A percentile compares a stretch with the other conserved stretches of the same genome.
phyloP scores from a whole-genome alignment of 176 grass and related monocot genomes.

The Juncus effusus region DNA sequence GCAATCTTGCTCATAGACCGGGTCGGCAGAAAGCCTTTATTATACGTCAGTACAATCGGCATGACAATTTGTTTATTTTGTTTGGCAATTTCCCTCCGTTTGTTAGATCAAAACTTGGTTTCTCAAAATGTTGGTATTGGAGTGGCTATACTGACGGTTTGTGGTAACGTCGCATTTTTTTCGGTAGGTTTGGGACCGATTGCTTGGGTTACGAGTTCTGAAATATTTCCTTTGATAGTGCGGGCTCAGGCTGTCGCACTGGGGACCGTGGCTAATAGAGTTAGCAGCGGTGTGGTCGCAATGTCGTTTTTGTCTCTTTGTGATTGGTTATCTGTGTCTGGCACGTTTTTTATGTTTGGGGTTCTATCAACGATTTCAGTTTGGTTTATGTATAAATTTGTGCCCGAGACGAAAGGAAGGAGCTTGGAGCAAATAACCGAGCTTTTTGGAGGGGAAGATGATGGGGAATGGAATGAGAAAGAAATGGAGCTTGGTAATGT shows the following conservation, averaged over 20 bases:
- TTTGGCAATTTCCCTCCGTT: constrained; percentile 32
- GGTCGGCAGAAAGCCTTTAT: constrained; percentile 48
- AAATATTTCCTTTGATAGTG: constrained; percentile 53
- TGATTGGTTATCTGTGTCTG: constrained; percentile 32
- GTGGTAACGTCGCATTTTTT: constrained; percentile 66
- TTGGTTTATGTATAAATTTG: constrained; percentile 39
- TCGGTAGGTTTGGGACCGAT: constrained; percentile 64
- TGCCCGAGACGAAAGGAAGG: constrained; percentile 61
- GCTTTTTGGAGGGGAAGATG: constrained; percentile 27
- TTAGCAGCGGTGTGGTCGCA: constrained; percentile 53
- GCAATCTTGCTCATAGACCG: constrained; percentile 58
- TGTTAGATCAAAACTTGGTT: constrained; percentile 38
- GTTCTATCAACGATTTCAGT: constrained; percentile 46
- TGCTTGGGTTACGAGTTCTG: constrained; percentile 57
- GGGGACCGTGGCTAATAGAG: constrained; percentile 45
- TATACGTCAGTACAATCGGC: constrained; percentile 58
- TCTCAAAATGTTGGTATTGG: constrained; percentile 25
- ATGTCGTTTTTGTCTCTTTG: constrained; percentile 66
- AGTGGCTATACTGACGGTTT: constrained; percentile 39
- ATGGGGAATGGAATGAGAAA: constrained; percentile 13
- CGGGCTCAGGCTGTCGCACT: constrained; percentile 55
- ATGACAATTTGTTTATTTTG: constrained; percentile 50
- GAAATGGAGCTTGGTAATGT: constrained; percentile 52
- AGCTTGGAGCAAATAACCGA: constrained; percentile 55
- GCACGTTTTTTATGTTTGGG: constrained; percentile 49